Conservation (phyloP, 2,329 filamentous ascomycete genomes). For the Trichocomaceae sp. region DNA sequence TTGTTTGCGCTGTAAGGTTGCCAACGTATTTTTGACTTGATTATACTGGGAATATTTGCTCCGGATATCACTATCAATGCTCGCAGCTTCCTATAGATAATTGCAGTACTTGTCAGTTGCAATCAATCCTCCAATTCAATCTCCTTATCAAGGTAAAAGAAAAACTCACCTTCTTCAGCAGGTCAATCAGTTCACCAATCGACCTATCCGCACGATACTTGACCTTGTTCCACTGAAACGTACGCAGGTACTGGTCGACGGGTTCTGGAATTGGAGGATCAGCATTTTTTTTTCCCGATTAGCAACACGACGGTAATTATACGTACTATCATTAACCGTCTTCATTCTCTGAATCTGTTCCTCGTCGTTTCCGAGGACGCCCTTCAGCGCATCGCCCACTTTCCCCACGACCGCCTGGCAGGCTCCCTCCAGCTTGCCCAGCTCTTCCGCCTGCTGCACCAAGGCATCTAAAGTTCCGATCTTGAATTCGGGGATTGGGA, state of each 20-base stretch:
- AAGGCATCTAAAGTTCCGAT: conserved; percentile 93
- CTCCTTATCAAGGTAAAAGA: not conserved
- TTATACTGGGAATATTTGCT: conserved; percentile 93
- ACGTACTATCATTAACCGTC: conserved; percentile 85
- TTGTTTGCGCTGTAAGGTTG: conserved; percentile 75
- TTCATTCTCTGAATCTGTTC: conserved; percentile 79
- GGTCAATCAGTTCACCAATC: conserved; percentile 77
- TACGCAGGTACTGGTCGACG: conserved; percentile 85
- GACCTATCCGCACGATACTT: conserved; percentile 93
- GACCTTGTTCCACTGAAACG: conserved; percentile 94
- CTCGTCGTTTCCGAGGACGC: conserved; percentile 76
- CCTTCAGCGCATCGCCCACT: conserved; percentile 76
- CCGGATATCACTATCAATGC: conserved; percentile 94
- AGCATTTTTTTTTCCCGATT: not conserved
- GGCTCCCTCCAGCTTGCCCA: conserved; percentile 74
- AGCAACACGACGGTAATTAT: not conserved
- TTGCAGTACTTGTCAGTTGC: not conserved
- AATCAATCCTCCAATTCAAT: not conserved
- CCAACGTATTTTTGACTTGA: conserved; percentile 75
- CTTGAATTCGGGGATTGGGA: conserved; percentile 89
- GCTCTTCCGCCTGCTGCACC: conserved; percentile 91
- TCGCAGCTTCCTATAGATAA: conserved; percentile 66
- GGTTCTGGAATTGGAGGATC: conserved; percentile 58
- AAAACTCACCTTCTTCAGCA: conserved; percentile 67
- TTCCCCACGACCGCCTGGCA: conserved; percentile 81